Evolutionary conservation across 257 asterid genomes (phyloP), one percentile per base, ranked within the genome.

Genomic region (Ehretia macrophylla): DNA sequence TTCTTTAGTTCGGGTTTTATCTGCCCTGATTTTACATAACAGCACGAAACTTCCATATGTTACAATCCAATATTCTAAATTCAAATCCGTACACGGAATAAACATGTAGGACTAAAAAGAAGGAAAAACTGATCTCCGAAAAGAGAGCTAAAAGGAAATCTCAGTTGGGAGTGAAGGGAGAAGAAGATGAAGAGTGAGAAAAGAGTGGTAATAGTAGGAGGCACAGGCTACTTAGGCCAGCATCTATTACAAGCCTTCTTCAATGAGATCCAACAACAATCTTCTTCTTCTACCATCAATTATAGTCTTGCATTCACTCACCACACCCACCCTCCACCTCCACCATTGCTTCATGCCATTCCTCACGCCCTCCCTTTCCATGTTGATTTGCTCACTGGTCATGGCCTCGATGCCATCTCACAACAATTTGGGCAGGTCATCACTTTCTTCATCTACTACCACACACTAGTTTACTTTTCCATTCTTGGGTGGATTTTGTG

Each of bases 141-240:
- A 12, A 48, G 59, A 19, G 32, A 23, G 14, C 55, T 23, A 12
- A 19, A 52, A 17, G 46, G 32, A 39, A n/a, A n/a, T n/a, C n/a
- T n/a, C n/a, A 21, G 19, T 17, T 12, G 4, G 17, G 56, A 50
- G 50, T 21, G 12, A 17, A 56, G 38, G 56, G 22, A 51, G 66
- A 55, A 77, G 19, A 60, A 19, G 57, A 61, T 58, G 60, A 75
- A 66, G 80, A 66, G 54, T 49, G 58, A 63, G 77, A 88, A 79
- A 74, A 81, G 78, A 56, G 77, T 93, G 68, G 62, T 93, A 59
- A 65, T 88, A 8, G 79, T 81, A 12, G 99, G 99, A 42, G 97
- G 99, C 68, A 83, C 94, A 10, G 99, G 99, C 53, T 92, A 88
- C 81, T 75, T 92, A 72, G 99, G 99, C 14, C 97, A 88, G 74